Evolutionary conservation across 768 basidiomycete species (phyloP), one percentile per base, ranked within the genome.

Genomic region (Tylopilus vinaceipallidus): DNA sequence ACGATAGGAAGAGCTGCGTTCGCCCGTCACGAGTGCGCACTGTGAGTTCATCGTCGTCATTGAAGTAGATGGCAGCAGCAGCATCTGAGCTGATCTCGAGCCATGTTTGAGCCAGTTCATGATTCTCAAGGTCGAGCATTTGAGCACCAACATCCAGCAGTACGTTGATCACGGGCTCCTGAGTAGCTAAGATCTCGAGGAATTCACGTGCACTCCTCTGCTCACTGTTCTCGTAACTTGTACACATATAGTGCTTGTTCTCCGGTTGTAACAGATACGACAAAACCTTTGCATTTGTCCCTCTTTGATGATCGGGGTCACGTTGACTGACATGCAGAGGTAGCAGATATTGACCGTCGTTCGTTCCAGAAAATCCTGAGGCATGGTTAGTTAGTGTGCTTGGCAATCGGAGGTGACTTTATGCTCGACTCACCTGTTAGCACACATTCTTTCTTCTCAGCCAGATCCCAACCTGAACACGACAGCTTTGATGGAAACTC

Each of bases 101-200:
- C 81, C 80, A 82, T 2, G 55, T 35, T 17, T 46, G 32, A 2
- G 69, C 75, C 5, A 82, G 44, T 20, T 75, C 63, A 3, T 55
- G 29, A 50, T 79, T 82, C 22, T 67, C 59, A 47, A 79, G 63
- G 37, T 82, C 79, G 9, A 82, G 62, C 64, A 82, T 76, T 52
- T 82, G 80, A 0, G 80, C 80, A 3, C 80, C 81, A 11, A 82
- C 79, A 37, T 82, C 80, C 14, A 82, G 60, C 17, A 82, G 59
- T 6, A 81, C 78, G 20, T 67, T 68, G 23, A 81, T 66, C n/a
- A 65, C 59, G 4, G 72, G 73, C 1, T 45, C 45, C 52, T 76
- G 69, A 1, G 47, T n/a, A 12, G 68, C 65, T 4, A 82, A 14
- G 19, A 64, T 47, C 2, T 56, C 14, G 17, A 78, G 52, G 50